Evolutionary conservation across 2,329 filamentous ascomycete species (phyloP), one percentile per base, ranked within the genome.

Genomic region (Colletotrichum tamarilloi): DNA sequence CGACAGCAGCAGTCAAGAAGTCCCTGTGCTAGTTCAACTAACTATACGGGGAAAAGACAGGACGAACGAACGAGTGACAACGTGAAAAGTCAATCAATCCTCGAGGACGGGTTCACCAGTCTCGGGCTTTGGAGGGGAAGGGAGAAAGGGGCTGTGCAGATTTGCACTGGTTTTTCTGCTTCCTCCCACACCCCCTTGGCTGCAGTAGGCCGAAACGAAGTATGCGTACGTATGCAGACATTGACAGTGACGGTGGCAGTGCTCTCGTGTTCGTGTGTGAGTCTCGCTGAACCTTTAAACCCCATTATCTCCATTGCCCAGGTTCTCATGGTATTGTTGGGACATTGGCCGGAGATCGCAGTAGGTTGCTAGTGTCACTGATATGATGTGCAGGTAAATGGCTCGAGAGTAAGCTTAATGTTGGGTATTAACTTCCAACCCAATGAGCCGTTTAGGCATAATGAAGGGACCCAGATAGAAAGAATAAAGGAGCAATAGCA

Each of bases 141-240:
- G 16, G 53, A 42, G 28, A 49, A 56, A 42, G 55, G 32, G 49
- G 67, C 53, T 35, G 30, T 28, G 42, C 22, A 57, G 19, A 7
- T n/a, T n/a, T 49, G 55, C 35, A 14, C 19, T 35, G 38, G 5
- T 35, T 32, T 12, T 19, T 9, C 28, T 30, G 30, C 19, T 52
- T 3, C 30, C 32, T 24, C 30, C 38, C 38, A 19, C 38, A 42
- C 38, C 38, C 22, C 49, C 49, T 59, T 63, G 58, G 58, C 69
- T 72, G 66, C 59, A 55, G 65, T 63, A 53, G 26, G 42, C 57
- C 69, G 69, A 68, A 72, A 63, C 65, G 30, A 24, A n/a, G 53
- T 68, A 59, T 65, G 69, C 69, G 64, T 72, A 68, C 58, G 38
- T 16, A 42, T 42, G 38, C 38, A 16, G 16, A 16, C 16, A 16